Conservation (phyloP, 2,329 filamentous ascomycete species). For the Aotearoamyces nothofagi region DNA sequence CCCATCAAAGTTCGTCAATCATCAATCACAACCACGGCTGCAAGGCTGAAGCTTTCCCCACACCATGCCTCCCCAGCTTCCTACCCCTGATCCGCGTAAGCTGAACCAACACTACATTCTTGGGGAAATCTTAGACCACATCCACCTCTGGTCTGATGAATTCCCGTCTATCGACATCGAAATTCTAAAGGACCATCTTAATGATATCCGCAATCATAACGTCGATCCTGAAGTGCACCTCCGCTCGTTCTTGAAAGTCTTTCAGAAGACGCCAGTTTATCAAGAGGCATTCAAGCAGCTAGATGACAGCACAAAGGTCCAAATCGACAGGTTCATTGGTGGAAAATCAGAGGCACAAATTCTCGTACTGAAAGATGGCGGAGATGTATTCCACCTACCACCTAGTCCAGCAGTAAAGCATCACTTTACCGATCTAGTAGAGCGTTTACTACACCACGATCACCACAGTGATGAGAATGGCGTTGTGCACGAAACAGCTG, state of each 20-base stretch:
- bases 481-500: too few species aligned
- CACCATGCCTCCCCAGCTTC: too few species aligned
- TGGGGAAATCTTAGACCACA: constrained; percentile 19
- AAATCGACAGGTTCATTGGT: constrained; percentile 18
- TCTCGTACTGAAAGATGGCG: constrained; percentile 9
- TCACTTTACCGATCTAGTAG: too few species aligned
- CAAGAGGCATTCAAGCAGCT: constrained; percentile 16
- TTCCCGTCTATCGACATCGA: constrained; percentile 14
- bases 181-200: constrained; percentile 16
- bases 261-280: constrained; percentile 17
- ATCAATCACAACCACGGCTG: too few species aligned
- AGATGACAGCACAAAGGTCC: constrained; percentile 13
- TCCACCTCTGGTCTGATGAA: constrained; percentile 13
- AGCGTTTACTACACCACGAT: too few species aligned
- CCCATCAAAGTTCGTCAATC: too few species aligned
- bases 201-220: constrained; percentile 15
- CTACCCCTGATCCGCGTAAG: constrained; percentile 5
- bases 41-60: too few species aligned
- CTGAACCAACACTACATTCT: constrained; percentile 17
- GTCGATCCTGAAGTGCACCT: constrained; percentile 18
- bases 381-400: constrained; percentile 15
- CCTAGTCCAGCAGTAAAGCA: constrained; percentile 18
- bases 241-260: constrained; percentile 18
- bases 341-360: constrained; percentile 14
- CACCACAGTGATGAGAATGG: too few species aligned